Evolutionary conservation across 1,284 basidiomycete species (phyloP).

Genomic region (Puccinia sorghi): DNA sequence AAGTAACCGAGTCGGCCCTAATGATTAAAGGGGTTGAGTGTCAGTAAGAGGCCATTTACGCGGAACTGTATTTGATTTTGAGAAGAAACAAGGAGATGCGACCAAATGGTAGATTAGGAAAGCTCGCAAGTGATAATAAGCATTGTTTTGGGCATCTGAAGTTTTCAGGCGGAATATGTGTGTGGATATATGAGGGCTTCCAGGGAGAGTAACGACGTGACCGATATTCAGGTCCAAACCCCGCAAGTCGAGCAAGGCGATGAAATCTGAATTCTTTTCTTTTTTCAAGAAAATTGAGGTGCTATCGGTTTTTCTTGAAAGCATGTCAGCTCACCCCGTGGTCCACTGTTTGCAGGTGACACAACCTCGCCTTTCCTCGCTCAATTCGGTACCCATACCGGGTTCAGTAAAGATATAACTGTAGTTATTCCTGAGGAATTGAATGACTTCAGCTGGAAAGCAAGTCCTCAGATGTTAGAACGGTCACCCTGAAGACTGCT

Average conservation of each 20-base stretch:
- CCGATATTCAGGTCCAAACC: not conserved
- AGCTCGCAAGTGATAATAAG: not conserved
- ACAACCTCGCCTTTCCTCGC: slow-evolving; percentile 47
- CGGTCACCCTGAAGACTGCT: not conserved
- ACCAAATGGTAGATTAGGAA: not conserved
- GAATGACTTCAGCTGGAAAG: slow-evolving; percentile 44
- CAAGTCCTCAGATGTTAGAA: slow-evolving; percentile 6
- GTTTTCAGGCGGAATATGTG: not conserved
- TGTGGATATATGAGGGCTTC: not conserved
- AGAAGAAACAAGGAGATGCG: not conserved
- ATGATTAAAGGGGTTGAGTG: not conserved
- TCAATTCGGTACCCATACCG: slow-evolving; percentile 47
- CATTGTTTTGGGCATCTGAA: not conserved
- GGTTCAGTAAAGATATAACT: slow-evolving; percentile 46
- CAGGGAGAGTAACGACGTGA: not conserved
- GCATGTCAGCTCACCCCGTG: slow-evolving; percentile 37
- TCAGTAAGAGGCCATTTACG: not conserved
- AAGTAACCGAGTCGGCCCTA: slow-evolving; percentile 48
- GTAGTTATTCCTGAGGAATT: slow-evolving; percentile 46
- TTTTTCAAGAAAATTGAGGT: not conserved
- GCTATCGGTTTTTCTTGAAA: not conserved
- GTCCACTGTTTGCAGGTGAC: slow-evolving; percentile 47
- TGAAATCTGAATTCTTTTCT: not conserved
- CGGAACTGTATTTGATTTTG: not conserved
- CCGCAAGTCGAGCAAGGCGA: not conserved